Conservation (phyloP, 2,329 filamentous ascomycete species). For the Fusarium stilboides region DNA sequence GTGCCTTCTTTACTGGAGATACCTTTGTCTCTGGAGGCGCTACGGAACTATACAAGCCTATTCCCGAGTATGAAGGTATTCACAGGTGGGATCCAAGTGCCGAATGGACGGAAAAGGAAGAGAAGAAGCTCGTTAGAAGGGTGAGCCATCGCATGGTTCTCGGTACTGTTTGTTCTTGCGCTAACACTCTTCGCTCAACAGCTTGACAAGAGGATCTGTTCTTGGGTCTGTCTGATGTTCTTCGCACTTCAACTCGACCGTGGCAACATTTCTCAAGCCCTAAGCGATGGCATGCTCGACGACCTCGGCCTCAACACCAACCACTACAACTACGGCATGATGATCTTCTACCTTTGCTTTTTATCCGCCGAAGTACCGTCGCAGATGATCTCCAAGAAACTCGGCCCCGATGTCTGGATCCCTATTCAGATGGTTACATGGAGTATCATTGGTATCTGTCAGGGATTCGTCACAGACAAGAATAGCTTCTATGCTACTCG, state of each 20-base stretch:
- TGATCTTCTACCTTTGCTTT: slow-evolving; percentile 52
- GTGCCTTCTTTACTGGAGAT: slow-evolving; percentile 8
- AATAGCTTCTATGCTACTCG: slow-evolving; percentile 55
- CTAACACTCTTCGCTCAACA: slow-evolving; percentile 13
- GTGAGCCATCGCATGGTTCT: slow-evolving; percentile 48
- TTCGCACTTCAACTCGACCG: slow-evolving; percentile 64
- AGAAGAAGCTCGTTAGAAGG: slow-evolving; percentile 68
- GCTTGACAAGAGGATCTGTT: slow-evolving; percentile 53
- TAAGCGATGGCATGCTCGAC: slow-evolving; percentile 63
- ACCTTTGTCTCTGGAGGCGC: slow-evolving; percentile 15
- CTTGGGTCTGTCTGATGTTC: slow-evolving; percentile 58
- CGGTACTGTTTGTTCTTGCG: neutral
- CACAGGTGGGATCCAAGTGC: slow-evolving; percentile 72
- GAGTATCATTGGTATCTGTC: slow-evolving; percentile 54
- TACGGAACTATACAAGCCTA: slow-evolving; percentile 60
- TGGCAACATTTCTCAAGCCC: slow-evolving; percentile 63
- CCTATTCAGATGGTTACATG: slow-evolving; percentile 68
- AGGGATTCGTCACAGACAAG: slow-evolving; percentile 51
- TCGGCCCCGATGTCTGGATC: slow-evolving; percentile 73
- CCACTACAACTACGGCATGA: slow-evolving; percentile 53
- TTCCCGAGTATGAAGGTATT: slow-evolving; percentile 70
- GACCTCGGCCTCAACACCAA: slow-evolving; percentile 62
- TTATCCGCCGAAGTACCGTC: slow-evolving; percentile 65
- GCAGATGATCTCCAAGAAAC: slow-evolving; percentile 71
- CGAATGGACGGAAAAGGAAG: slow-evolving; percentile 70